Conservation (phyloP, 768 basidiomycete species). For the Termitomyces sp. region DNA sequence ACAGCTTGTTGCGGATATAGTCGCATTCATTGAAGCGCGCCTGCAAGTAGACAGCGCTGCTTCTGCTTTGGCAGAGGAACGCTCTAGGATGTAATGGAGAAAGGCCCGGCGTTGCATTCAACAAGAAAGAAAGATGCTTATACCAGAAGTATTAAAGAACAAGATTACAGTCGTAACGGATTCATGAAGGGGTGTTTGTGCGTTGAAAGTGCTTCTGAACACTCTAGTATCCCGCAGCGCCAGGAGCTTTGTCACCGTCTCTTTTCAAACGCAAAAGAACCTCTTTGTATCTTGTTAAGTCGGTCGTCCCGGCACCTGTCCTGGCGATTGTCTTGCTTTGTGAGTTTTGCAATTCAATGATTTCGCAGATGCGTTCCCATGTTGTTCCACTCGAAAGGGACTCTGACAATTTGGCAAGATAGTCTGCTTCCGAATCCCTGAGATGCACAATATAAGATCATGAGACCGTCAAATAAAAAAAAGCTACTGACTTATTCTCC, state of each 20-base stretch:
- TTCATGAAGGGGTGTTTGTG: neutral
- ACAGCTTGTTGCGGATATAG: conserved; percentile 46
- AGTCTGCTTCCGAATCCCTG: conserved; percentile 86
- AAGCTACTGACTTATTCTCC: conserved; percentile 80
- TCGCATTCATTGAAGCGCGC: conserved; percentile 42
- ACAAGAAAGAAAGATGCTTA: neutral
- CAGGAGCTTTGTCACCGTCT: conserved; percentile 88
- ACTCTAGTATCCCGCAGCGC: conserved; percentile 83
- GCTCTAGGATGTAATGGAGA: conserved; percentile 12
- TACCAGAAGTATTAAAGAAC: neutral
- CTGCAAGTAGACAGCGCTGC: neutral
- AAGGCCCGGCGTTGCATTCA: neutral
- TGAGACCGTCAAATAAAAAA: neutral
- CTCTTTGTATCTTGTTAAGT: conserved; percentile 88
- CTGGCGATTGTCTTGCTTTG: conserved; percentile 95
- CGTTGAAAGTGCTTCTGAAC: neutral
- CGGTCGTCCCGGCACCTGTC: conserved; percentile 81
- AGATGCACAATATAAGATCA: neutral
- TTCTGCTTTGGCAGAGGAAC: neutral
- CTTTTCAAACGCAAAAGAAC: conserved; percentile 83
- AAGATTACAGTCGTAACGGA: neutral
- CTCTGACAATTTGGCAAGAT: conserved; percentile 63
- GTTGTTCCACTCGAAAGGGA: conserved; percentile 86
- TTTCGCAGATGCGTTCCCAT: conserved; percentile 89
- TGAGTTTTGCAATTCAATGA: conserved; percentile 88